Base-by-base conservation (phyloP, 495 filamentous ascomycete species). In the Hypoxylon trugodes region DNA sequence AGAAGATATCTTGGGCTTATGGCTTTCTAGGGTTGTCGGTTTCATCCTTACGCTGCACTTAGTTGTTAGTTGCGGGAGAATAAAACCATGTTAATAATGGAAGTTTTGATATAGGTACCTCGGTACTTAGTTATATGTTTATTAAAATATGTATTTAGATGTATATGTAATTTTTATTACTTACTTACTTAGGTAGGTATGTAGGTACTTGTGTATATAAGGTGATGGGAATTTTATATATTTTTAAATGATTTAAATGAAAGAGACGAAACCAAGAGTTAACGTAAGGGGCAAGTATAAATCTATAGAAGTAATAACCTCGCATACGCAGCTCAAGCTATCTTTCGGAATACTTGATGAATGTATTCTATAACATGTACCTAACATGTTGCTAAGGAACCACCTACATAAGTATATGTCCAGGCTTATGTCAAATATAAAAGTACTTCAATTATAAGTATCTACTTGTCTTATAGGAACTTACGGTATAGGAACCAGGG, bases 21-120 rank as follows among this genome's bases (percentile, higher is more conserved):
- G 40, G 51, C 52, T 52, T n/a, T 58, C 57, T 58, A 33, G 52
- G 57, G 64, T 55, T 51, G n/a, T 41, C 41, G 47, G 64, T 67
- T 62, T 67, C 64, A 62, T 62, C 50, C 64, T 59, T 62, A 30
- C 53, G 58, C 64, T 41, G 58, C 52, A 59, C 26, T 45, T 21
- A 21, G 30, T 54, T 59, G 41, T 52, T 59, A 49, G 52, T 42
- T 54, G 40, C 48, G 57, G 43, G 36, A 60, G 24, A 56, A 37
- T 18, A n/a, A 25, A 62, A 37, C 64, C 64, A 61, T 67, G 64
- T n/a, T n/a, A n/a, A n/a, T 53, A 33, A 45, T 61, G 59, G 21
- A 40, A 16, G 16, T 19, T 15, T 30, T 45, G 15, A 47, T 66
- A 66, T 66, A 66, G 45, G 62, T 61, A 54, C 61, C 26, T 57